A percentile compares a stretch with the other conserved stretches of the same genome.
These are phyloP conservation scores for Sporothrix pseudoabietina DNA, from an alignment of 2,329 filamentous ascomycete species.

Conservation along the genomic window DNA sequence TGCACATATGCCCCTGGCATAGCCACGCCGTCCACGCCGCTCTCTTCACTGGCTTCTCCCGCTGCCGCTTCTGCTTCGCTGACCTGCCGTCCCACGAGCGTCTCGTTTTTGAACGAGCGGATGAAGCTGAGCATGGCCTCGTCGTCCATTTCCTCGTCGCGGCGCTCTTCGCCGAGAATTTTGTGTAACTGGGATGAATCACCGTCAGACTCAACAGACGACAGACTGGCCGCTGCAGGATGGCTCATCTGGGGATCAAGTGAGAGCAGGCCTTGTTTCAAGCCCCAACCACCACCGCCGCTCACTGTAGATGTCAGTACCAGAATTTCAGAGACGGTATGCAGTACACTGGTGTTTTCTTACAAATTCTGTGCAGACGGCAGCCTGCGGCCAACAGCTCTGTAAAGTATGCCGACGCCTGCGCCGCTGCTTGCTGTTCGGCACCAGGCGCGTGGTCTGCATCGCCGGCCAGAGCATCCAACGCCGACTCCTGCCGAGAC, in stretches of 20 bases:
- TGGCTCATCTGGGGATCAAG: conserved; percentile 69
- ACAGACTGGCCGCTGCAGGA: conserved; percentile 41
- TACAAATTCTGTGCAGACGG: conserved; percentile 52
- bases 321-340: conserved; percentile 4
- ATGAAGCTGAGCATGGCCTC: conserved; percentile 59
- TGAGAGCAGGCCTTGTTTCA: conserved; percentile 75
- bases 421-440: conserved; percentile 38
- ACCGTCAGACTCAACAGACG: not conserved
- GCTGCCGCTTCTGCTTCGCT: not conserved
- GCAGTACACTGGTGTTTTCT: conserved; percentile 36
- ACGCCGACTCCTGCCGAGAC: not conserved
- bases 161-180: conserved; percentile 25
- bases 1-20: conserved; percentile 66
- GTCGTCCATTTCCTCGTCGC: conserved; percentile 51
- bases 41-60: not conserved
- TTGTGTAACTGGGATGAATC: not conserved
- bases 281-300: conserved; percentile 82
- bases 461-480: conserved; percentile 12
- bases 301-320: conserved; percentile 54
- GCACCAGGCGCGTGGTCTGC: conserved; percentile 33
- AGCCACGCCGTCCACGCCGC: conserved; percentile 53
- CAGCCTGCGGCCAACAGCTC: conserved; percentile 48
- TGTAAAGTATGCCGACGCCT: conserved; percentile 40
- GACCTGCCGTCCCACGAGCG: conserved; percentile 23
- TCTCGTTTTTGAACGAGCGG: conserved; percentile 48